phyloP scores from a whole-genome alignment of 2,329 filamentous ascomycete species.

The Nemania diffusa region DNA sequence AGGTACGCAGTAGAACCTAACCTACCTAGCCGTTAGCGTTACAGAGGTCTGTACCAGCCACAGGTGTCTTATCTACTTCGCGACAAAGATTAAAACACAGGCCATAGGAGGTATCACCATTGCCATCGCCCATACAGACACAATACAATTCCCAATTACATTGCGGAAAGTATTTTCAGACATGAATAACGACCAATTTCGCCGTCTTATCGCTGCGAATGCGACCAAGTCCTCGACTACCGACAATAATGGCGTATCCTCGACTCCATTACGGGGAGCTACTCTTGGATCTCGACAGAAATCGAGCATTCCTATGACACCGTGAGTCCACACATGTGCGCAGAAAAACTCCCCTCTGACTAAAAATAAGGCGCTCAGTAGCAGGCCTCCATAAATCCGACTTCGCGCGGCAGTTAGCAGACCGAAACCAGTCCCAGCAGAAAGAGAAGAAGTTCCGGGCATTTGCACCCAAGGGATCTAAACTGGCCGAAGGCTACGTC shows the following conservation, averaged over 20 bases:
- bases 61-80: background rate
- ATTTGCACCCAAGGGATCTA: constrained; percentile 83
- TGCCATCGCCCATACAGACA: background rate
- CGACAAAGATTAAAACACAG: background rate
- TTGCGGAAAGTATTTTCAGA: background rate
- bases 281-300: constrained; percentile 80
- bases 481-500: constrained; percentile 81
- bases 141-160: background rate
- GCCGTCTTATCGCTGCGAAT: constrained; percentile 74
- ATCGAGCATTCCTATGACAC: constrained; percentile 92
- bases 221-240: constrained; percentile 53
- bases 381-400: constrained; percentile 66
- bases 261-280: constrained; percentile 51
- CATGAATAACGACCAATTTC: constrained; percentile 98
- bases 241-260: constrained; percentile 59
- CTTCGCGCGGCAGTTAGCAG: constrained; percentile 86
- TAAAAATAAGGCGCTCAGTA: constrained; percentile 69
- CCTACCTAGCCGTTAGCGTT: background rate
- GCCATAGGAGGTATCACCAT: background rate
- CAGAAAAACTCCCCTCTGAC: constrained; percentile 28
- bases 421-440: constrained; percentile 68
- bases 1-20: no score
- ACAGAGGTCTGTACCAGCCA: no score
- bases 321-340: constrained; percentile 64
- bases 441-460: constrained; percentile 80